These are phyloP conservation scores for Rhizopogon sp. DNA, from an alignment of 768 basidiomycete species.

Conservation along the genomic window DNA sequence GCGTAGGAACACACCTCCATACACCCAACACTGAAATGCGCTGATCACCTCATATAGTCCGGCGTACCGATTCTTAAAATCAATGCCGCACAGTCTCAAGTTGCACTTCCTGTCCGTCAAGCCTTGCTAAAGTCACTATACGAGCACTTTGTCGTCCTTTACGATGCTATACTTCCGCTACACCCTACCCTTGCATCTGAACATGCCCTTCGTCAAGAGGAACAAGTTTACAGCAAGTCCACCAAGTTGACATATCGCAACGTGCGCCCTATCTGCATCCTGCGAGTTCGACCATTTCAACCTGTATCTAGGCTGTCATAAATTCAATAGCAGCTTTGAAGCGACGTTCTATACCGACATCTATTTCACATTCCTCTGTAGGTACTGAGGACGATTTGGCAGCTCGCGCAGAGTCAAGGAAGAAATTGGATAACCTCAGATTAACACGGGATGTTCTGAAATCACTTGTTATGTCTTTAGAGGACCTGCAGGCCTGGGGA, in stretches of 20 bases:
- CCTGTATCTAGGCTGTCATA: slow-evolving; percentile 41
- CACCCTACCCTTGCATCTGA: slow-evolving; percentile 65
- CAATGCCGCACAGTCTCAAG: slow-evolving; percentile 63
- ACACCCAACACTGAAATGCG: background rate
- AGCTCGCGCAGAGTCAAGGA: slow-evolving; percentile 49
- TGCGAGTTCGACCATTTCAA: slow-evolving; percentile 7
- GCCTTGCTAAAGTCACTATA: slow-evolving; percentile 72
- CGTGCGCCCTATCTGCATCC: slow-evolving; percentile 35
- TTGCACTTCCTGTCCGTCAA: slow-evolving; percentile 70
- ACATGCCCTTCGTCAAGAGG: slow-evolving; percentile 79
- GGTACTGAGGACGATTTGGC: slow-evolving; percentile 68
- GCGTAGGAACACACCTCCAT: slow-evolving; percentile 16
- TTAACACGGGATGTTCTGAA: slow-evolving; percentile 52
- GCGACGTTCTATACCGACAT: slow-evolving; percentile 49
- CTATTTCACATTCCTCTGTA: slow-evolving; percentile 62
- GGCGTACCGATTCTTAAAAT: slow-evolving; percentile 64
- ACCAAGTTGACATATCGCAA: slow-evolving; percentile 81
- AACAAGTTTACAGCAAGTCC: slow-evolving; percentile 69
- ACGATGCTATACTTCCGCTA: slow-evolving; percentile 46
- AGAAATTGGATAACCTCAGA: slow-evolving; percentile 45
- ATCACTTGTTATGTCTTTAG: slow-evolving; percentile 51
- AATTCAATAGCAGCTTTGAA: slow-evolving; percentile 47
- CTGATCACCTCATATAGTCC: slow-evolving; percentile 28
- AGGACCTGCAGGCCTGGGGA: slow-evolving; percentile 59
- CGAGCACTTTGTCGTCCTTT: slow-evolving; percentile 68